Conservation (phyloP, 2,329 filamentous ascomycete species). For the Aspergillus versicolor region DNA sequence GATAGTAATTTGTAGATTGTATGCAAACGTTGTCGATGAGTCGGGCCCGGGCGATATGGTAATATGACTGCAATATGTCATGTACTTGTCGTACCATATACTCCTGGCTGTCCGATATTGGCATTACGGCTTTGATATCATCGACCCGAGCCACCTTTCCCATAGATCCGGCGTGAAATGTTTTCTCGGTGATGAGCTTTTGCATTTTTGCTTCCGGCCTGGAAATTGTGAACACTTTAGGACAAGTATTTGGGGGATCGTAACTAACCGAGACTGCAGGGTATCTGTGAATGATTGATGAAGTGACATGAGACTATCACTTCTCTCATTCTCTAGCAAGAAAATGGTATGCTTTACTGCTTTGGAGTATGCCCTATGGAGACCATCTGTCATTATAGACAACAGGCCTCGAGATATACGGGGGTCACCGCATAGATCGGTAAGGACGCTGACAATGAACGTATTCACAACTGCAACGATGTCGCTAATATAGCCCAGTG, state of each 20-base stretch:
- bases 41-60: constrained; percentile 59
- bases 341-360: constrained; percentile 36
- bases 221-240: not conserved
- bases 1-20: constrained; percentile 56
- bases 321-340: constrained; percentile 54
- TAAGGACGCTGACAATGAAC: constrained; percentile 51
- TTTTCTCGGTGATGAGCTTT: not conserved
- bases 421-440: not conserved
- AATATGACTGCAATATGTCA: constrained; percentile 61
- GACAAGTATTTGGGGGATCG: not conserved
- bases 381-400: not conserved
- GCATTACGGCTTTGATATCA: constrained; percentile 1
- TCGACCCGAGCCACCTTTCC: constrained; percentile 5
- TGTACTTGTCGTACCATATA: constrained; percentile 52
- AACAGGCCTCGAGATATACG: not conserved
- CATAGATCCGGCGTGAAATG: not conserved
- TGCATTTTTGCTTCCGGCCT: not conserved
- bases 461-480: constrained; percentile 53
- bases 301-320: constrained; percentile 48
- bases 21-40: constrained; percentile 64
- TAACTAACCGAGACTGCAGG: constrained; percentile 27
- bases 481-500: constrained; percentile 51
- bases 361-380: not conserved
- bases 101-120: constrained; percentile 16
- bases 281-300: constrained; percentile 54